These are phyloP conservation scores for Pittosporum tobira DNA, from an alignment of 129 eudicot genomes.

Conservation along the genomic window DNA sequence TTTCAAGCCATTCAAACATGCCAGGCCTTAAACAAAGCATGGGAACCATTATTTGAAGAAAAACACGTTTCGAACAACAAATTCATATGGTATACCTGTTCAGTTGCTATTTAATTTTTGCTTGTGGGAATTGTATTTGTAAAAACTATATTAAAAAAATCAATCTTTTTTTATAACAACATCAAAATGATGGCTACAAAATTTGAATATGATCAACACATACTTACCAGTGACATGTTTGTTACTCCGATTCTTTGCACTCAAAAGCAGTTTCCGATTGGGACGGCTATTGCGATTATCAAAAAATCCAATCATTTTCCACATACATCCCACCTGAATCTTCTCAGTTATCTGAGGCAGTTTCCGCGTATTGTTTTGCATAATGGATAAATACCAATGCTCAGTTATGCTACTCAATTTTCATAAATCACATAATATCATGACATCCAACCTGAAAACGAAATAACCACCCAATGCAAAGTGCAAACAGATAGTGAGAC, in stretches of 20 bases:
- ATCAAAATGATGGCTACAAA: background rate
- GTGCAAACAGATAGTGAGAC: no score
- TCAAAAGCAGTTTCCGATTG: slow-evolving; percentile 22
- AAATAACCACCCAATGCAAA: background rate
- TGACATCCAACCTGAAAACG: background rate
- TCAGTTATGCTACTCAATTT: slow-evolving; percentile 15
- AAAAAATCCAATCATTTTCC: slow-evolving; percentile 27
- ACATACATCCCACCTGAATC: slow-evolving; percentile 23
- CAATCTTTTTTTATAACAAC: no score
- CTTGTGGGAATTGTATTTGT: no score
- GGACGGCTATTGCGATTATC: slow-evolving; percentile 25
- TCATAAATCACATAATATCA: slow-evolving; percentile 9
- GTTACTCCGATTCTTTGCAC: slow-evolving; percentile 19
- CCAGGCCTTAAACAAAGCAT: background rate
- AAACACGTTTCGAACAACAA: background rate
- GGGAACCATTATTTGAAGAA: background rate
- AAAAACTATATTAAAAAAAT: no score
- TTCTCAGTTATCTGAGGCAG: slow-evolving; percentile 18
- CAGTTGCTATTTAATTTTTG: background rate
- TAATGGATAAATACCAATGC: slow-evolving; percentile 11
- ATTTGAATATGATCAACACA: background rate
- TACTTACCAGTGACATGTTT: slow-evolving; percentile 19
- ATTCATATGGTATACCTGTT: background rate
- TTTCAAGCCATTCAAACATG: background rate
- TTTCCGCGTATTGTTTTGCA: slow-evolving; percentile 26